Evolutionary conservation across 192 early-diverging fungal species (phyloP), one percentile per base, ranked within the genome.

Genomic region (Mycoemilia scoparia): DNA sequence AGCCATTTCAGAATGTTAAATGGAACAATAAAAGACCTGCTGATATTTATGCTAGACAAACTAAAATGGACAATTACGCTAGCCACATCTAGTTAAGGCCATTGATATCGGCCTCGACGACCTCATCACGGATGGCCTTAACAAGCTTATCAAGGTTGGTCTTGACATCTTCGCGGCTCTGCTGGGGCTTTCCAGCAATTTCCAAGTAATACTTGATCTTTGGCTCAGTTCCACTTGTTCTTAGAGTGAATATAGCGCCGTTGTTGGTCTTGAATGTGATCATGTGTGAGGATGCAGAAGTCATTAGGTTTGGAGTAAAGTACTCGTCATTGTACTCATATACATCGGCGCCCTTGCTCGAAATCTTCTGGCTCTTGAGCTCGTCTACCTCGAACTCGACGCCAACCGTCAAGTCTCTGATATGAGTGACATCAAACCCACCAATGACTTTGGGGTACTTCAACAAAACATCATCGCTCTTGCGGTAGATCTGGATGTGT

Each of bases 131-230:
- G n/a, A n/a, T n/a, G n/a, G n/a, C n/a, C n/a, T n/a, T n/a, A n/a
- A n/a, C n/a, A n/a, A n/a, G n/a, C n/a, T n/a, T n/a, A n/a, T n/a
- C n/a, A n/a, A n/a, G n/a, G n/a, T n/a, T n/a, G n/a, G n/a, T n/a
- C n/a, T n/a, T n/a, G n/a, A n/a, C n/a, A n/a, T n/a, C n/a, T n/a
- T n/a, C n/a, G n/a, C n/a, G n/a, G n/a, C n/a, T n/a, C n/a, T n/a
- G n/a, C n/a, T n/a, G n/a, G n/a, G n/a, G n/a, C n/a, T n/a, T n/a
- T n/a, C n/a, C n/a, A n/a, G n/a, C n/a, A n/a, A 79, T 54, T 25
- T 87, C 82, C 21, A 74, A 41, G 42, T 84, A 84, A 45, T 82
- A 84, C 60, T 87, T 88, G 57, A 88, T 70, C 49, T 87, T 96
- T 44, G 82, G 88, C 53, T 90, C 90, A 4, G 87, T 89, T 5